A percentile compares a stretch with the other conserved stretches of the same genome.
Evolutionary conservation across 257 asterid genomes (phyloP).

Genomic region (Verbena officinalis): DNA sequence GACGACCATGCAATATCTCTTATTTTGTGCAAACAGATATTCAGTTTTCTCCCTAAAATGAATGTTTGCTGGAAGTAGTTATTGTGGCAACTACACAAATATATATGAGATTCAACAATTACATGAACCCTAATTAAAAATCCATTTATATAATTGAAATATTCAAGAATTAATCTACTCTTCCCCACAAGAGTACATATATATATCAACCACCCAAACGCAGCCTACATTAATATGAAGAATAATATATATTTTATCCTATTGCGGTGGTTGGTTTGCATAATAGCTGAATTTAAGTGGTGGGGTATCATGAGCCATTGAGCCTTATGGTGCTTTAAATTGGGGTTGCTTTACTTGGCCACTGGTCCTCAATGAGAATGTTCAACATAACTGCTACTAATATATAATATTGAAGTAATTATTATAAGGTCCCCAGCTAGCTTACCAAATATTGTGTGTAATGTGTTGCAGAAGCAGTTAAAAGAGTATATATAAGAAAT

Average conservation of each 20-base stretch:
- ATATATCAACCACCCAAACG: constrained; percentile 15
- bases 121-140: too few relatives aligned
- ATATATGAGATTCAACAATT: too few relatives aligned
- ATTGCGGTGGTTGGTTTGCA: neutral
- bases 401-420: neutral
- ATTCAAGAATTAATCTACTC: too few relatives aligned
- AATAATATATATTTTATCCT: neutral
- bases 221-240: constrained; percentile 2
- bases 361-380: constrained; percentile 8
- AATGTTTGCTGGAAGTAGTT: constrained; percentile 31
- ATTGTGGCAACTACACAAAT: too few relatives aligned
- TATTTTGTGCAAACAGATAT: constrained; percentile 29
- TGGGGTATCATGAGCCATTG: too few relatives aligned
- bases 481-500: constrained; percentile 7
- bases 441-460: neutral
- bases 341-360: neutral
- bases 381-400: neutral
- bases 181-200: too few relatives aligned
- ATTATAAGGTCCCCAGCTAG: constrained; percentile 4
- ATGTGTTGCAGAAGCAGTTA: constrained; percentile 5
- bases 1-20: constrained; percentile 31
- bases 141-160: too few relatives aligned
- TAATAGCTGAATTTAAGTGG: neutral
- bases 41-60: constrained; percentile 24
- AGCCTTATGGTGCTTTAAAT: neutral